Evolutionary conservation across 2,329 filamentous ascomycete species (phyloP).

Genomic region (Eutypa lata): DNA sequence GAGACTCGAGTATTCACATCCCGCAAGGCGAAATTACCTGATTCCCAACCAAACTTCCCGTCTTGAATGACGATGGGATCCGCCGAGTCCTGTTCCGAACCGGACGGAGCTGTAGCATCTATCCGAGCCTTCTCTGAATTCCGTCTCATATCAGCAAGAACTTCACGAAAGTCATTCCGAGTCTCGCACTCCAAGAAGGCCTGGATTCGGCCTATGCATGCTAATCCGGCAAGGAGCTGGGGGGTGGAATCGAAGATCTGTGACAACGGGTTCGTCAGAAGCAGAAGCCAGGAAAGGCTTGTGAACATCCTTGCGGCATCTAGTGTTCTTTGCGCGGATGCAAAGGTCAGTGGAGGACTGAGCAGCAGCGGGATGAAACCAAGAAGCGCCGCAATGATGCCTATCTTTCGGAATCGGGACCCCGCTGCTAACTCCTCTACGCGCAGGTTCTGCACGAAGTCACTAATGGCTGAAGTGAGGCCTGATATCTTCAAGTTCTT

Average conservation of each 20-base stretch:
- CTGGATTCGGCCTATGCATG: slow-evolving; percentile 40
- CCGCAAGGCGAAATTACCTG: slow-evolving; percentile 22
- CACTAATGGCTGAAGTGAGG: slow-evolving; percentile 25
- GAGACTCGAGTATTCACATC: slow-evolving; percentile 32
- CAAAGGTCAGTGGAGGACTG: slow-evolving; percentile 30
- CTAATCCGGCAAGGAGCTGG: slow-evolving; percentile 33
- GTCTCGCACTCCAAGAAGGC: slow-evolving; percentile 28
- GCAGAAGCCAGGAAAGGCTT: background rate
- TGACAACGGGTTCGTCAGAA: slow-evolving; percentile 29
- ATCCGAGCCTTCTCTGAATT: slow-evolving; percentile 1
- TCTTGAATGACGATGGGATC: slow-evolving; percentile 13
- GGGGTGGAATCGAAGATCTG: slow-evolving; percentile 36
- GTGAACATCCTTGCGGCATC: slow-evolving; percentile 21
- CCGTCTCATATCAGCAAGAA: background rate
- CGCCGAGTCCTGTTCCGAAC: background rate
- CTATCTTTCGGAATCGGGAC: slow-evolving; percentile 30
- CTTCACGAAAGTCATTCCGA: slow-evolving; percentile 22
- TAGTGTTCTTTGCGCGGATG: slow-evolving; percentile 21
- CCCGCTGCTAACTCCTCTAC: slow-evolving; percentile 34
- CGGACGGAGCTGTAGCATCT: slow-evolving; percentile 1
- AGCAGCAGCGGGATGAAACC: slow-evolving; percentile 11
- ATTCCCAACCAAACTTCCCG: slow-evolving; percentile 34
- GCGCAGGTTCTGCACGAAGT: slow-evolving; percentile 30
- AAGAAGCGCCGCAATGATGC: slow-evolving; percentile 32
- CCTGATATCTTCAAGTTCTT: slow-evolving; percentile 42